phyloP scores from a whole-genome alignment of 2,329 filamentous ascomycete genomes.

The Apiospora saccharicola region DNA sequence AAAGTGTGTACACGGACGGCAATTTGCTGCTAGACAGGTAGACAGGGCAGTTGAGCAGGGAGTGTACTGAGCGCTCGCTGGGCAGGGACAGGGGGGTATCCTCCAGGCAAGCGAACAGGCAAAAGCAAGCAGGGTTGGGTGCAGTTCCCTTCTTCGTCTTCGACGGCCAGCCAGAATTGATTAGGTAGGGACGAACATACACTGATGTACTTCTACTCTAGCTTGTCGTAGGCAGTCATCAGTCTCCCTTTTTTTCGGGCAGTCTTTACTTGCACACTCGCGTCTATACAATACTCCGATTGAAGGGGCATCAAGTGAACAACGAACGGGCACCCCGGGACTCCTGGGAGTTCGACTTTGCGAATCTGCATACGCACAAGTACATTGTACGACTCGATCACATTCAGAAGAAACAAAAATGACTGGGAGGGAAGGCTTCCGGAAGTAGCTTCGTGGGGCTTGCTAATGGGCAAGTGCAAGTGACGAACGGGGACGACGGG shows the following conservation, averaged over 20 bases:
- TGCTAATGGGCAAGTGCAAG: conserved; percentile 11
- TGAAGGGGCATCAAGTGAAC: neutral
- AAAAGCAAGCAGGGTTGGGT: conserved; percentile 18
- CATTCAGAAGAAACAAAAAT: conserved; percentile 18
- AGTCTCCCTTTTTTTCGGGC: neutral
- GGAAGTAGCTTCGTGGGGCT: conserved; percentile 20
- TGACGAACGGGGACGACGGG: neutral
- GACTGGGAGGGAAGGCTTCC: conserved; percentile 13
- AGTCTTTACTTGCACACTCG: neutral
- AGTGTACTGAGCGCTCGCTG: neutral
- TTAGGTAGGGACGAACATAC: neutral
- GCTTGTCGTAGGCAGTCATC: neutral
- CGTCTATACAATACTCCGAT: neutral
- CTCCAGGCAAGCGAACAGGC: conserved; percentile 13
- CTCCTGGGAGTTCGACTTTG: neutral
- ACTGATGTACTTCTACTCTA: neutral
- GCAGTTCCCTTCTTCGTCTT: neutral
- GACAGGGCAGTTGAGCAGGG: conserved; percentile 17
- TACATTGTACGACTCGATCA: conserved; percentile 20
- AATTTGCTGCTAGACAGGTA: conserved; percentile 12
- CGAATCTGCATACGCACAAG: neutral
- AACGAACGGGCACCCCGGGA: neutral
- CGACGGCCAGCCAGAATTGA: neutral
- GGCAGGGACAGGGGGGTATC: conserved; percentile 2
- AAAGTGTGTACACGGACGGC: conserved; percentile 11